Evolutionary conservation across 2,329 filamentous ascomycete genomes (phyloP).

Genomic region (Colletotrichum tanaceti): DNA sequence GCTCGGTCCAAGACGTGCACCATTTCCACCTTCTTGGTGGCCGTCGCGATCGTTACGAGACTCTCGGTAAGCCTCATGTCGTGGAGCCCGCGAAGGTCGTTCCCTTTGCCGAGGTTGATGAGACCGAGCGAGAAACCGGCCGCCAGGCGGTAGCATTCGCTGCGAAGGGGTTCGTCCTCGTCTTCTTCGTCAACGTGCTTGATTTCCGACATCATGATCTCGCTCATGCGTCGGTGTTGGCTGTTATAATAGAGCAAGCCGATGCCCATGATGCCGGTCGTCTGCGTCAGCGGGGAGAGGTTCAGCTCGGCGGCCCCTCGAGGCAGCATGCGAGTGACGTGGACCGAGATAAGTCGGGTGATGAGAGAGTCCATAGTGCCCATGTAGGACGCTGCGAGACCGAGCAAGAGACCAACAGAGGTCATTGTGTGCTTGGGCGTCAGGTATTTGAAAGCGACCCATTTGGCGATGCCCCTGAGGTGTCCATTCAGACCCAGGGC

Average conservation of each 20-base stretch:
- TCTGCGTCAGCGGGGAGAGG: constrained; percentile 91
- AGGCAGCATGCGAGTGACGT: constrained; percentile 94
- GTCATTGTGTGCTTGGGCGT: constrained; percentile 99
- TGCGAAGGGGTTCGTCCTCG: constrained; percentile 86
- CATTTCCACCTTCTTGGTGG: constrained; percentile 89
- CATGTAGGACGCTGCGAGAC: constrained; percentile 91
- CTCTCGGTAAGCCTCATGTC: constrained; percentile 95
- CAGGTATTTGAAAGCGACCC: constrained; percentile 99
- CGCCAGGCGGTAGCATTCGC: constrained; percentile 95
- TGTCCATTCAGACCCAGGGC: constrained; percentile 95
- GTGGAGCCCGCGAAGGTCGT: constrained; percentile 86
- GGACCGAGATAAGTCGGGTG: constrained; percentile 91
- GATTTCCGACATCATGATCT: constrained; percentile 98
- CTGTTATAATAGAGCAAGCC: constrained; percentile 94
- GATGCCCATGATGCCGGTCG: constrained; percentile 96
- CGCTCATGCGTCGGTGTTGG: constrained; percentile 97
- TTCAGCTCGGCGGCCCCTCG: constrained; percentile 94
- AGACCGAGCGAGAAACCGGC: constrained; percentile 93
- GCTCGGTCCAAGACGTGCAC: constrained; percentile 94
- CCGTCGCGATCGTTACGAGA: constrained; percentile 84
- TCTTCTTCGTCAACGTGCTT: constrained; percentile 84
- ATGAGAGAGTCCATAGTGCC: constrained; percentile 98
- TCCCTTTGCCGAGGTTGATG: constrained; percentile 94
- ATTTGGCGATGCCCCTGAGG: constrained; percentile 93
- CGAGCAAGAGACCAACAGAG: constrained; percentile 92